Percentiles rank a stretch among this genome's conserved stretches.
Evolutionary conservation across 345 rosid species (phyloP).

Genomic region (Populus deltoides): DNA sequence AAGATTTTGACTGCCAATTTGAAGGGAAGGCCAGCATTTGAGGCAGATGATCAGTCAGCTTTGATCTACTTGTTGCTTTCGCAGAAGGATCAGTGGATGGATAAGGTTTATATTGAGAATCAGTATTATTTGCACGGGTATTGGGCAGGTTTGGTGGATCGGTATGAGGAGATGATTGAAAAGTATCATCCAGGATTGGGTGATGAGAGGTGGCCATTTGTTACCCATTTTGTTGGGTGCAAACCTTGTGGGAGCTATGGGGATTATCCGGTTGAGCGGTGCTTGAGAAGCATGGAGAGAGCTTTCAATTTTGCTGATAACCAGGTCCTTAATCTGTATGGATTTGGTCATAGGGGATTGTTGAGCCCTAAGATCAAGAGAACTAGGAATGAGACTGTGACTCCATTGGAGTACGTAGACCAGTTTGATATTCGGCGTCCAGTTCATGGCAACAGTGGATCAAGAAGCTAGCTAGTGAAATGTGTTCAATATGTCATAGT

Average conservation of each 20-base stretch:
- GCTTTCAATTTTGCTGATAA: conserved; percentile 93
- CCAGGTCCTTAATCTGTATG: conserved; percentile 85
- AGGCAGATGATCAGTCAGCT: conserved; percentile 95
- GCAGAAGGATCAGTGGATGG: conserved; percentile 79
- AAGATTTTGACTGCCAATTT: conserved; percentile 76
- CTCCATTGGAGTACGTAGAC: conserved; percentile 67
- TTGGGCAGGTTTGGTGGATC: conserved; percentile 89
- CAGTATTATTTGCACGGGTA: conserved; percentile 89
- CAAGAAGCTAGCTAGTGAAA: conserved; percentile 34
- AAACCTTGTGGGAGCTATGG: conserved; percentile 97
- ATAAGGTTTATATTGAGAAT: conserved; percentile 82
- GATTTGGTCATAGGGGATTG: conserved; percentile 86
- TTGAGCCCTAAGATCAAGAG: conserved; percentile 90
- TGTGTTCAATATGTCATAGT: conserved; percentile 32
- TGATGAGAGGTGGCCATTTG: conserved; percentile 95
- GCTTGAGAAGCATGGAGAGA: conserved; percentile 91
- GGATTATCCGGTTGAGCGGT: conserved; percentile 84
- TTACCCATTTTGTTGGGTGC: conserved; percentile 92
- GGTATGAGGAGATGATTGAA: conserved; percentile 91
- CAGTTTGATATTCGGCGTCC: conserved; percentile 72
- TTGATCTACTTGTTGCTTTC: conserved; percentile 81
- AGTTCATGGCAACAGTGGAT: conserved; percentile 24
- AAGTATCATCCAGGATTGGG: conserved; percentile 94
- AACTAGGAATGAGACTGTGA: conserved; percentile 71
- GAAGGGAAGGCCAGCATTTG: conserved; percentile 85